Evolutionary conservation across 441 rosid genomes (phyloP).

Genomic region (Euphorbia corollata): DNA sequence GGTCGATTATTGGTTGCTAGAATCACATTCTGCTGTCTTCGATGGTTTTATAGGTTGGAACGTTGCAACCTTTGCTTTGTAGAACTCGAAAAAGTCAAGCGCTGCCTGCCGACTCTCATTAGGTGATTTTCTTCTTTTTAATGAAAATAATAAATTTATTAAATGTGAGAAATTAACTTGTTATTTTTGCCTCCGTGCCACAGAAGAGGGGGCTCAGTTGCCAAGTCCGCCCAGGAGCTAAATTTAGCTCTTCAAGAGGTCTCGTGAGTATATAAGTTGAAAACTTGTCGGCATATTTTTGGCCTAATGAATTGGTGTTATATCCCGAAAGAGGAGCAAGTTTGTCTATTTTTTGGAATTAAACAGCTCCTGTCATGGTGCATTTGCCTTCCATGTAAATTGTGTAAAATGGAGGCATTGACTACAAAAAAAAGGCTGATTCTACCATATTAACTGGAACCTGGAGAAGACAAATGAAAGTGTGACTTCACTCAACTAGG

Average conservation of each 20-base stretch:
- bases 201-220: slow-evolving; percentile 78
- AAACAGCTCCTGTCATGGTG: slow-evolving; percentile 13
- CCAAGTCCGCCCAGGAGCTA: slow-evolving; percentile 75
- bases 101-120: slow-evolving; percentile 47
- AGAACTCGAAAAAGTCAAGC: slow-evolving; percentile 86
- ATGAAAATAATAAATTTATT: neutral
- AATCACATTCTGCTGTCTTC: slow-evolving; percentile 6
- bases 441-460: neutral
- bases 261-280: slow-evolving; percentile 31
- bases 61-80: slow-evolving; percentile 76
- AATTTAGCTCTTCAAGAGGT: slow-evolving; percentile 70
- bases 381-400: neutral
- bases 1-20: no score
- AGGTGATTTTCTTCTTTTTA: slow-evolving; percentile 37
- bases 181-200: slow-evolving; percentile 7
- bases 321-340: slow-evolving; percentile 26
- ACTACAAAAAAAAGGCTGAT: neutral
- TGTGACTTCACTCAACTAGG: neutral
- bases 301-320: slow-evolving; percentile 22
- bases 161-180: neutral
- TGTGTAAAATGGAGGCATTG: neutral
- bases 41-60: slow-evolving; percentile 53
- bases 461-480: neutral
- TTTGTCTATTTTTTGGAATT: slow-evolving; percentile 20
- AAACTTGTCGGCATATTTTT: slow-evolving; percentile 17